A percentile compares a stretch with the other conserved stretches of the same genome.
Evolutionary conservation across 352 stramenopile genomes (phyloP).

Genomic region (Halophytophthora polymorphica): DNA sequence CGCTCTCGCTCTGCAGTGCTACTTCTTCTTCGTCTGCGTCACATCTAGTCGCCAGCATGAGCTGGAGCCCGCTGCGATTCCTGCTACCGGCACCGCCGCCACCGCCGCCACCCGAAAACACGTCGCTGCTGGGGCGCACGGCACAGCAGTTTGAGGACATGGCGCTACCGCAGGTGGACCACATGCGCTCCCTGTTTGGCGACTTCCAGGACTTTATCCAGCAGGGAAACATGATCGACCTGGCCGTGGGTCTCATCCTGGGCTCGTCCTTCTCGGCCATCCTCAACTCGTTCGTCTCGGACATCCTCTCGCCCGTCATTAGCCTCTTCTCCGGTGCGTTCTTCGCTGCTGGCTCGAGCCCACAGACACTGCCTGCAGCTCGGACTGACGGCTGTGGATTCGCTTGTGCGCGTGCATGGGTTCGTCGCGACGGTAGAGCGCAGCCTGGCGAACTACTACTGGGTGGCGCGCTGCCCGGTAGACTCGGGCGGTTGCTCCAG

Average conservation of each 20-base stretch:
- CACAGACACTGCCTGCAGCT: too few relatives aligned
- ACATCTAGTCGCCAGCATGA: too few relatives aligned
- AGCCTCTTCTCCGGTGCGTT: conserved; percentile 49
- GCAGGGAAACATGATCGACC: conserved; percentile 59
- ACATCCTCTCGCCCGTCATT: conserved; percentile 57
- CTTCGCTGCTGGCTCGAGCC: background rate
- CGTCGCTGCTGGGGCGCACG: conserved; percentile 5
- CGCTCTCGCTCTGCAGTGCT: too few relatives aligned
- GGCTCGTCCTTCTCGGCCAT: conserved; percentile 57
- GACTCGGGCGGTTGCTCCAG: conserved; percentile 27
- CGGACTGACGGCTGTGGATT: background rate
- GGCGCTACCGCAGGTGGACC: too few relatives aligned
- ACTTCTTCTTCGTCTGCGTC: too few relatives aligned
- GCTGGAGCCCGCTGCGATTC: background rate
- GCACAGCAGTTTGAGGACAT: conserved; percentile 4
- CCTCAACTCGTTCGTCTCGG: conserved; percentile 58
- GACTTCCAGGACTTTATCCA: conserved; percentile 63
- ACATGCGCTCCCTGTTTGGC: conserved; percentile 9
- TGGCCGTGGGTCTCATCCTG: conserved; percentile 58
- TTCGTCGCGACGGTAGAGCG: conserved; percentile 19
- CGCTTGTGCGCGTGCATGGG: too few relatives aligned
- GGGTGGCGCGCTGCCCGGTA: conserved; percentile 38
- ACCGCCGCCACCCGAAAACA: background rate
- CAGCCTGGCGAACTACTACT: conserved; percentile 54
- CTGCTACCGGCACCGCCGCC: background rate